phyloP scores from a whole-genome alignment of 139 green algal species.

The Micractinium sp. region DNA sequence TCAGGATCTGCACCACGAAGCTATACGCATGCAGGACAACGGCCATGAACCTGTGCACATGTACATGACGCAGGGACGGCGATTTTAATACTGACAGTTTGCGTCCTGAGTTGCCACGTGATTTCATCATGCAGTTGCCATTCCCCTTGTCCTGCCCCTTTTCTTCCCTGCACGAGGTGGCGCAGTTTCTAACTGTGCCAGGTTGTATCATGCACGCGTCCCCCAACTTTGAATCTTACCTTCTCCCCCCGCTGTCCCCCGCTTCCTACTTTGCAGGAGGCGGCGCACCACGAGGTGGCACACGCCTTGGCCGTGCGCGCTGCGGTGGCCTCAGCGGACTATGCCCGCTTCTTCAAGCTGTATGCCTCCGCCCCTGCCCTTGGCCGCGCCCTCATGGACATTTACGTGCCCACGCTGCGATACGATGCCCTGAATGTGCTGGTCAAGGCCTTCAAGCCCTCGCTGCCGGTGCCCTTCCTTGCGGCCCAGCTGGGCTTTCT shows the following conservation, averaged over 20 bases:
- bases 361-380: slow-evolving; percentile 73
- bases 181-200: no score
- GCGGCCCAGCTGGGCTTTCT: slow-evolving; percentile 70
- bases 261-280: slow-evolving; percentile 27
- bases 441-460: slow-evolving; percentile 65
- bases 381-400: slow-evolving; percentile 78
- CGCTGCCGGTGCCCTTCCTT: slow-evolving; percentile 60
- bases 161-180: not conserved
- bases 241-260: not conserved
- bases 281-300: slow-evolving; percentile 48
- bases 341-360: slow-evolving; percentile 74
- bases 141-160: not conserved
- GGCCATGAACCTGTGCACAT: no score
- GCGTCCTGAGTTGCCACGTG: no score
- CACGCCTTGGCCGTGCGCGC: slow-evolving; percentile 67
- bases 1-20: not conserved
- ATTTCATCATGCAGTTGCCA: not conserved
- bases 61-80: no score
- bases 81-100: no score
- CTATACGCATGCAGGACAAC: no score
- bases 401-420: slow-evolving; percentile 58
- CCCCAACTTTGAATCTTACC: slow-evolving; percentile 15
- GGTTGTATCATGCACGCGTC: not conserved
- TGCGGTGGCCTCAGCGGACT: slow-evolving; percentile 50
- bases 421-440: slow-evolving; percentile 63